Conservation (phyloP, 495 filamentous ascomycete species). For the Lichenothelia convexa region DNA sequence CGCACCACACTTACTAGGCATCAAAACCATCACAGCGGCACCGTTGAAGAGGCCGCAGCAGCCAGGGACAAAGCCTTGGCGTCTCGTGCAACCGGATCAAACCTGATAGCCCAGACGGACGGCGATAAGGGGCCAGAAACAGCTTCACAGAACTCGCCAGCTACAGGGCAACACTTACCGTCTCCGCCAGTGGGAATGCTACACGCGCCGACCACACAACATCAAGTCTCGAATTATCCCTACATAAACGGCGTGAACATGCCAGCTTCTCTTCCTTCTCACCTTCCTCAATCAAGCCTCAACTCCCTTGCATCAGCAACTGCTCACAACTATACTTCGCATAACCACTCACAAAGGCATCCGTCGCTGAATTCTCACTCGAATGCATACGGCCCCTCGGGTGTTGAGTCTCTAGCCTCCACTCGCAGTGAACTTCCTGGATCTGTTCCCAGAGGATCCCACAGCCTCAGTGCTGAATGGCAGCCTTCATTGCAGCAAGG, state of each 20-base stretch:
- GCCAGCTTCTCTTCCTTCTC: slow-evolving; percentile 66
- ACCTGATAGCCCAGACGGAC: slow-evolving; percentile 45
- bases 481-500: slow-evolving; percentile 21
- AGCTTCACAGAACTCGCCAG: slow-evolving; percentile 72
- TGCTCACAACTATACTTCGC: slow-evolving; percentile 39
- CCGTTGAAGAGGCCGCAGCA: slow-evolving; percentile 79
- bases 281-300: slow-evolving; percentile 58
- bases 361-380: slow-evolving; percentile 69
- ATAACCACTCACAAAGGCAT: slow-evolving; percentile 32
- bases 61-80: slow-evolving; percentile 71
- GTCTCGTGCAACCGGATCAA: slow-evolving; percentile 34
- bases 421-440: slow-evolving; percentile 18
- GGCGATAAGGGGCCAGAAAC: slow-evolving; percentile 64
- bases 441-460: slow-evolving; percentile 23
- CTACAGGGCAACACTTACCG: slow-evolving; percentile 57
- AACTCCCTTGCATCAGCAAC: slow-evolving; percentile 46
- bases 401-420: slow-evolving; percentile 58
- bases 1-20: slow-evolving; percentile 89
- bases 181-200: slow-evolving; percentile 66
- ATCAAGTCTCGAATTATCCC: slow-evolving; percentile 41
- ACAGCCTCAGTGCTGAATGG: slow-evolving; percentile 22
- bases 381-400: slow-evolving; percentile 57
- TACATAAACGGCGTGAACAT: slow-evolving; percentile 48
- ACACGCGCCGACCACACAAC: slow-evolving; percentile 52
- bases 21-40: slow-evolving; percentile 90